Evolutionary conservation across 768 basidiomycete genomes (phyloP).

Genomic region (Mrakia frigida): DNA sequence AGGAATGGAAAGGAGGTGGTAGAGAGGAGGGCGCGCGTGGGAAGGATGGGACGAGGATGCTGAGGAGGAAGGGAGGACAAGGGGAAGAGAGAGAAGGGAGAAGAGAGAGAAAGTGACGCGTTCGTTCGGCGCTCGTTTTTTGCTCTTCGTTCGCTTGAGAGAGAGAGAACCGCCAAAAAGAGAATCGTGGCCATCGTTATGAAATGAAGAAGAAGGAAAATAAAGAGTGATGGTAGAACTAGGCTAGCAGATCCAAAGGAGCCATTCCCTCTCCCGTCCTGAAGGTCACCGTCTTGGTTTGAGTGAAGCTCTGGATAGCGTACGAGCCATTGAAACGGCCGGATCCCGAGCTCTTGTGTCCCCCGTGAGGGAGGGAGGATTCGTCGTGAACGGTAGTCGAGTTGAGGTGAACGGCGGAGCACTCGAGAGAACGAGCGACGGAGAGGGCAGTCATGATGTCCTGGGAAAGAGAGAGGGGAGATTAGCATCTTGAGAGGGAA

Average conservation of each 20-base stretch:
- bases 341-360: slow-evolving; percentile 27
- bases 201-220: too few relatives aligned
- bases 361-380: slow-evolving; percentile 29
- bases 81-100: too few relatives aligned
- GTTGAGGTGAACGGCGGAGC: slow-evolving; percentile 29
- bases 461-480: neutral
- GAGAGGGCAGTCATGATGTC: slow-evolving; percentile 17
- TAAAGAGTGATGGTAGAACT: too few relatives aligned
- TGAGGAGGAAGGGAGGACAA: too few relatives aligned
- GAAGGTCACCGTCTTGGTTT: slow-evolving; percentile 30
- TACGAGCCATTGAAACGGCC: slow-evolving; percentile 24
- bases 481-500: neutral
- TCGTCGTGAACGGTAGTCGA: slow-evolving; percentile 27
- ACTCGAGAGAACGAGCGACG: slow-evolving; percentile 15
- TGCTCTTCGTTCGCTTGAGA: too few relatives aligned
- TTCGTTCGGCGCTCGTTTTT: too few relatives aligned
- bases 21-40: too few relatives aligned
- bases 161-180: too few relatives aligned
- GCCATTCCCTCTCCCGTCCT: neutral
- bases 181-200: too few relatives aligned
- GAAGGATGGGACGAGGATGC: too few relatives aligned
- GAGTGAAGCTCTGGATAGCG: slow-evolving; percentile 28
- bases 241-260: slow-evolving; percentile 14
- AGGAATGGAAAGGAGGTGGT: too few relatives aligned
- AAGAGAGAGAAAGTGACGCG: too few relatives aligned